Percentiles rank a stretch among this genome's conserved stretches.
Evolutionary conservation across 441 rosid genomes (phyloP).

Genomic region (Arabidopsis lyrata): DNA sequence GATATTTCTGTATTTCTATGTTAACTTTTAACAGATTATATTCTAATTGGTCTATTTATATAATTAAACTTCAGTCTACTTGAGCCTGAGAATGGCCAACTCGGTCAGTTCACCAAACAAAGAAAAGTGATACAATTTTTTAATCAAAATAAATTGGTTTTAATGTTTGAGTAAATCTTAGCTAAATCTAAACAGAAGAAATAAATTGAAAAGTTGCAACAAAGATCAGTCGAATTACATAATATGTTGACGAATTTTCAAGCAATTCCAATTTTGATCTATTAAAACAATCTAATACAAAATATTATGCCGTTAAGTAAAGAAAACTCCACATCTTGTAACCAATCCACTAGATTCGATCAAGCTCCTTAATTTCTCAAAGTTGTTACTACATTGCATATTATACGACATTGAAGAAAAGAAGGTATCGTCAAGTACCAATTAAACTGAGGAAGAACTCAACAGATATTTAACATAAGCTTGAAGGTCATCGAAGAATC

Average conservation of each 20-base stretch:
- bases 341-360: conserved; percentile 27
- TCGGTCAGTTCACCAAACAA: conserved; percentile 3
- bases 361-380: conserved; percentile 31
- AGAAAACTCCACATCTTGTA: not conserved
- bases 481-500: conserved; percentile 3
- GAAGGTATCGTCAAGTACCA: conserved; percentile 21
- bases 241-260: no score
- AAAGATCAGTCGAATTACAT: not conserved
- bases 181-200: not conserved
- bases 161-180: not conserved
- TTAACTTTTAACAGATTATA: not conserved
- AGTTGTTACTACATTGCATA: conserved; percentile 28
- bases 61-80: not conserved
- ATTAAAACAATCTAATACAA: no score
- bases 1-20: not conserved
- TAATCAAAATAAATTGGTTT: not conserved
- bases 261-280: no score
- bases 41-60: not conserved
- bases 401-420: conserved; percentile 18
- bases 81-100: not conserved
- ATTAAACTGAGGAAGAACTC: conserved; percentile 23
- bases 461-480: conserved; percentile 27
- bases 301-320: not conserved
- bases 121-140: not conserved
- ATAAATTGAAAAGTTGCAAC: not conserved